Percentiles rank a stretch among this genome's conserved stretches.
These are phyloP conservation scores for Setaria viridis DNA, from an alignment of 202 grass and related monocot genomes.

Conservation along the genomic window DNA sequence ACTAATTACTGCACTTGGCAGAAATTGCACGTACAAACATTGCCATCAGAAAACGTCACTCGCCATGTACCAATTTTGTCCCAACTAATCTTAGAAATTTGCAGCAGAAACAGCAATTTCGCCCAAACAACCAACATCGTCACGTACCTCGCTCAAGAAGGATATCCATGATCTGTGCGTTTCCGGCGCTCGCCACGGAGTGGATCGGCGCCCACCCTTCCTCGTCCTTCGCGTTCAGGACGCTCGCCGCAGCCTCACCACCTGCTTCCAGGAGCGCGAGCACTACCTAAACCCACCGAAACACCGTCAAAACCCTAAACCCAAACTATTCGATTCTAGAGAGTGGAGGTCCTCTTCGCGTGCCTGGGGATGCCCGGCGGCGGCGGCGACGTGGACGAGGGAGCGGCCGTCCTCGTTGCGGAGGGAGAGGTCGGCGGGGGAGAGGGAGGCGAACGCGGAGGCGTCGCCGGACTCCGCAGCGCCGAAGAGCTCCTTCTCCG, in stretches of 20 bases:
- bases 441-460: constrained; percentile 57
- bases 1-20: constrained; percentile 8
- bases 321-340: neutral
- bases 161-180: constrained; percentile 65
- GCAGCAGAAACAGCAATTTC: constrained; percentile 28
- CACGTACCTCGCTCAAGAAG: constrained; percentile 71
- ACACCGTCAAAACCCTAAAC: constrained; percentile 20
- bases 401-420: constrained; percentile 87
- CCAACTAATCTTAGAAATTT: neutral
- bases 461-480: constrained; percentile 68
- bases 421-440: constrained; percentile 50
- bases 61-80: neutral
- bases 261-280: constrained; percentile 47
- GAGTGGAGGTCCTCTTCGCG: constrained; percentile 9
- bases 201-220: constrained; percentile 92
- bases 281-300: constrained; percentile 62
- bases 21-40: neutral
- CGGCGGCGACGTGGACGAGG: constrained; percentile 80
- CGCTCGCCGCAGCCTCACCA: constrained; percentile 54
- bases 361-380: constrained; percentile 65
- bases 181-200: constrained; percentile 75
- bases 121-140: neutral
- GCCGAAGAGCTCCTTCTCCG: constrained; percentile 77
- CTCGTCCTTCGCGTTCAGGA: constrained; percentile 78
- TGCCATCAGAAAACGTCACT: neutral